A percentile compares a stretch with the other conserved stretches of the same genome.
phyloP scores from a whole-genome alignment of 2,329 filamentous ascomycete genomes.

The Apiospora pterosperma region DNA sequence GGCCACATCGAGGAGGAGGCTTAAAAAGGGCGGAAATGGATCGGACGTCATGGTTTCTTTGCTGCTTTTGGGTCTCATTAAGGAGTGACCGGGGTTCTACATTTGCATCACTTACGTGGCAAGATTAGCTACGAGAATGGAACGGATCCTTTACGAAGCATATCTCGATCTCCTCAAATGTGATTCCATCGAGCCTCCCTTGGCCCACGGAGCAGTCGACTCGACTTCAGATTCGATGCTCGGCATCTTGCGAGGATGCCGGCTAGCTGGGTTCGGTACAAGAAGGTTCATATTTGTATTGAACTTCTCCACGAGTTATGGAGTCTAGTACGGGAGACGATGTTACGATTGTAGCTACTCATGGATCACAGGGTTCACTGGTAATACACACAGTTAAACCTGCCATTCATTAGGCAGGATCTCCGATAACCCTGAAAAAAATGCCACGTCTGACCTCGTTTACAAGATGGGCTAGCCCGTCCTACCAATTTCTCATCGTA shows the following conservation, averaged over 20 bases:
- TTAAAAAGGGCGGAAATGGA: slow-evolving; percentile 26
- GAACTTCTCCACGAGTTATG: slow-evolving; percentile 1
- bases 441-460: too few species aligned
- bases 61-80: slow-evolving; percentile 56
- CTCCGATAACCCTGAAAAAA: background rate
- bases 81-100: slow-evolving; percentile 60
- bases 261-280: slow-evolving; percentile 1
- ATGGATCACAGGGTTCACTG: background rate
- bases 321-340: slow-evolving; percentile 1
- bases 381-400: slow-evolving; percentile 1
- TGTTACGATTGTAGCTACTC: slow-evolving; percentile 2
- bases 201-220: background rate
- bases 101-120: slow-evolving; percentile 58
- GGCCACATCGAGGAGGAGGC: slow-evolving; percentile 83
- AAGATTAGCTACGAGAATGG: slow-evolving; percentile 31
- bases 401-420: background rate
- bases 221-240: background rate
- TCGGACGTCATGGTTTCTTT: slow-evolving; percentile 48
- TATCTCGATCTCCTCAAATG: background rate
- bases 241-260: background rate
- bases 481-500: background rate
- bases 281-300: background rate
- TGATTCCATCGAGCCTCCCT: background rate
- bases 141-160: slow-evolving; percentile 24
- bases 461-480: too few species aligned